A percentile compares a stretch with the other conserved stretches of the same genome.
phyloP scores from a whole-genome alignment of 306 rosid species.

The Vigna nakashimae region DNA sequence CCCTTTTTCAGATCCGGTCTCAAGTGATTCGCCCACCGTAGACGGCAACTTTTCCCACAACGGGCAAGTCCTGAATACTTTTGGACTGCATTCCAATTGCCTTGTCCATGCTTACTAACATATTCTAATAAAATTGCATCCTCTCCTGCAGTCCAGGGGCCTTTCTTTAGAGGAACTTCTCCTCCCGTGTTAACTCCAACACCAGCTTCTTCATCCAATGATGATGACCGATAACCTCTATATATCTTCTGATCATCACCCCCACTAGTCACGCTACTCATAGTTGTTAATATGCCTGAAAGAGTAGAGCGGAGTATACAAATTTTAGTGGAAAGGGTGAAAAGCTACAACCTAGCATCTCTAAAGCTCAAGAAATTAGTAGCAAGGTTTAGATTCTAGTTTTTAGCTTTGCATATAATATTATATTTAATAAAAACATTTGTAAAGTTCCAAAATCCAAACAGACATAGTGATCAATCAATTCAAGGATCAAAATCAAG shows the following conservation, averaged over 20 bases:
- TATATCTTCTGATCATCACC: slow-evolving; percentile 50
- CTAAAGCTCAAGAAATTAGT: neutral
- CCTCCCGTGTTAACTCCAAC: slow-evolving; percentile 51
- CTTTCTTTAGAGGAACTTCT: slow-evolving; percentile 69
- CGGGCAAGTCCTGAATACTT: slow-evolving; percentile 77
- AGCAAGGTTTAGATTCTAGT: neutral
- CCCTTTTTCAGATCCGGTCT: slow-evolving; percentile 86
- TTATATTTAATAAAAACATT: neutral
- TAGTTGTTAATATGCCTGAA: slow-evolving; percentile 45
- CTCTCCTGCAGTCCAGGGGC: slow-evolving; percentile 85
- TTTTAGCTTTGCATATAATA: neutral
- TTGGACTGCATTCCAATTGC: slow-evolving; percentile 89
- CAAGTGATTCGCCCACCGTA: slow-evolving; percentile 89
- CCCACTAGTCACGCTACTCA: slow-evolving; percentile 52
- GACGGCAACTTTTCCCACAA: slow-evolving; percentile 89
- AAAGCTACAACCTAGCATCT: neutral
- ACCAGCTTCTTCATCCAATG: slow-evolving; percentile 50
- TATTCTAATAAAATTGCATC: slow-evolving; percentile 80
- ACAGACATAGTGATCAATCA: slow-evolving; percentile 7
- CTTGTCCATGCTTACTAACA: slow-evolving; percentile 78
- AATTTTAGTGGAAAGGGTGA: neutral
- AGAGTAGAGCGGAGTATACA: neutral
- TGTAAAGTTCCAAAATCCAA: slow-evolving; percentile 15
- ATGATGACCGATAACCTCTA: slow-evolving; percentile 40
- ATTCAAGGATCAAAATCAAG: slow-evolving; percentile 9